Evolutionary conservation across 257 asterid genomes (phyloP), one percentile per base, ranked within the genome.

Genomic region (Nicotiana otophora): DNA sequence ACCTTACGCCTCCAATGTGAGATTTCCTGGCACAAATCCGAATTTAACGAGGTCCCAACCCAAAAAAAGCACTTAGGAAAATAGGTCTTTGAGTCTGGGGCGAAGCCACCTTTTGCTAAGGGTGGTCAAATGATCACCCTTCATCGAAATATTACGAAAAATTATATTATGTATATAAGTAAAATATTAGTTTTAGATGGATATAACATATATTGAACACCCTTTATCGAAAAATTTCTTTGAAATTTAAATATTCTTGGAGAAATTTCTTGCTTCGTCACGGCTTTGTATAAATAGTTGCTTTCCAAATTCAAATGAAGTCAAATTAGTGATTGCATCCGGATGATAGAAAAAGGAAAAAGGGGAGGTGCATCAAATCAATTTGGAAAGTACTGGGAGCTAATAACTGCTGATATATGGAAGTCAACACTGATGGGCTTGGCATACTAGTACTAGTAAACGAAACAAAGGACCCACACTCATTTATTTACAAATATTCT

Each of bases 391-490:
- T 66, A 31, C 31, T 36, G 31, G 19, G 53, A 8, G 19, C 36
- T 58, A 10, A 46, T 72, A 72, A 5, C 0, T 72, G 36, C n/a
- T 72, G 78, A 6, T 46, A 11, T 70, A 6, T 46, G 51, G 58
- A 20, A 20, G 79, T 72, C 79, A 72, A 72, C 39, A 46, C 79
- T 46, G 79, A 72, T 23, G 61, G 78, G 79, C 79, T 72, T 46
- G 14, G 8, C 46, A 63, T 63, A 63, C 6, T 19, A 48, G 14
- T 48, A 48, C 14, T 6, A 5, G 0, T 36, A 5, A 5, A 20
- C 7, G 19, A 70, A 20, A 46, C n/a, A n/a, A 70, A 70, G 7
- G 79, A 53, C 79, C 23, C 61, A 39, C 60, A 46, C 79, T 20
- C 12, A 5, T 42, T 42, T 70, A 5, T 42, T 42, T 39, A 28